Evolutionary conservation across 129 eudicot genomes (phyloP).

Genomic region (Escallonia herrerae): DNA sequence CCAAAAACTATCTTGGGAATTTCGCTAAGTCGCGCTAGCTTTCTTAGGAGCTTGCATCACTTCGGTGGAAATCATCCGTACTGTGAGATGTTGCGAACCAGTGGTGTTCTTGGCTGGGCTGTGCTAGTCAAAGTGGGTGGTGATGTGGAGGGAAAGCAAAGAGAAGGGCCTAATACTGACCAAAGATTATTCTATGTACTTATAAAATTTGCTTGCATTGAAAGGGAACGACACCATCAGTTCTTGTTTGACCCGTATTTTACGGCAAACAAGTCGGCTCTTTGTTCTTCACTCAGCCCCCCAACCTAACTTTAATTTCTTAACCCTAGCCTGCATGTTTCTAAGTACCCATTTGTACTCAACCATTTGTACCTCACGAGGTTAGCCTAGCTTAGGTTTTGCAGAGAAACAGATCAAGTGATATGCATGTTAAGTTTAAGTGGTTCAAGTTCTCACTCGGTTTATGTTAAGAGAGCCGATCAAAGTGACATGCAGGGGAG

Average conservation of each 20-base stretch:
- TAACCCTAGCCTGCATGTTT: not conserved
- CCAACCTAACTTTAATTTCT: constrained; percentile 8
- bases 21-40: too few relatives aligned
- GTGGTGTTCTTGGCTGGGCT: not conserved
- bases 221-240: constrained; percentile 41
- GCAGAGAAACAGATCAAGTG: too few relatives aligned
- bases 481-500: too few relatives aligned
- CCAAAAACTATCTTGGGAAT: too few relatives aligned
- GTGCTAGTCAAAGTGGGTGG: constrained; percentile 32
- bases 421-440: too few relatives aligned
- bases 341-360: not conserved
- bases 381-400: too few relatives aligned
- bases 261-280: constrained; percentile 58
- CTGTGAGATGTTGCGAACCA: not conserved
- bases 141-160: constrained; percentile 23
- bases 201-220: constrained; percentile 35
- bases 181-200: constrained; percentile 16
- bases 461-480: too few relatives aligned
- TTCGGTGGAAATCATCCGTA: too few relatives aligned
- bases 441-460: too few relatives aligned
- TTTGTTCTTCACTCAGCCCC: constrained; percentile 29
- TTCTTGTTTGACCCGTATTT: constrained; percentile 89
- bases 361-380: not conserved
- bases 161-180: constrained; percentile 3
- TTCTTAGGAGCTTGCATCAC: too few relatives aligned